Base-by-base conservation (phyloP, 75 land plant species). In the Gnetum montanum region DNA sequence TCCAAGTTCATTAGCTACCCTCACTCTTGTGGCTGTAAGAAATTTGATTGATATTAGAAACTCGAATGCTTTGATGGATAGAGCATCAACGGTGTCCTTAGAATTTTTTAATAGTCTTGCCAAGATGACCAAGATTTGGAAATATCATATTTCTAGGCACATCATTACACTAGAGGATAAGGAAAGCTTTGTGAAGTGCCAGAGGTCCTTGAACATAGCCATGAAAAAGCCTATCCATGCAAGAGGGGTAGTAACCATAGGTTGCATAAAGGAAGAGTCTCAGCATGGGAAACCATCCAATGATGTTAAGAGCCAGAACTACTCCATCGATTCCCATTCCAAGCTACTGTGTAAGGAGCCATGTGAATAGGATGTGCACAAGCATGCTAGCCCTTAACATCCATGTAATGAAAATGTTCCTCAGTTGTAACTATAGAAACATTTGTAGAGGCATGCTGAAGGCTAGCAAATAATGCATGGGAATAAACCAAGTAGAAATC, bases 151-250 rank as follows among this genome's bases (percentile, higher is more conserved):
- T 62, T 81, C 84, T 61, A 81, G 59, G 46, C 83, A 76, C 8
- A 89, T 46, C 95, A 89, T 89, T 31, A 86, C 57, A 2, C 80
- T 79, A 19, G 94, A 85, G 18, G 94, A 82, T 20, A 79, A 46
- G 1, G 94, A 84, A 30, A 88, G 75, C 61, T 73, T 85, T 30
- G 82, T 36, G 60, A 85, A 85, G 0, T 53, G 50, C 57, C 43
- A 41, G 7, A 85, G 58, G 24, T 68, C 83, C 24, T 56, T 6
- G 60, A 81, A n/a, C n/a, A n/a, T n/a, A n/a, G 56, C 52, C 46
- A 36, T 22, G 0, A 77, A 78, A 36, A 78, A 66, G 3, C 82
- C 82, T 33, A 34, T 69, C 82, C 82, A 78, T 24, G 70, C 46
- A 29, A 36, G 31, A 6, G n/a, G 71, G 66, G 34, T 76, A 77